These are phyloP conservation scores for Lactifluus echinatus DNA, from an alignment of 768 basidiomycete genomes.

Conservation along the genomic window DNA sequence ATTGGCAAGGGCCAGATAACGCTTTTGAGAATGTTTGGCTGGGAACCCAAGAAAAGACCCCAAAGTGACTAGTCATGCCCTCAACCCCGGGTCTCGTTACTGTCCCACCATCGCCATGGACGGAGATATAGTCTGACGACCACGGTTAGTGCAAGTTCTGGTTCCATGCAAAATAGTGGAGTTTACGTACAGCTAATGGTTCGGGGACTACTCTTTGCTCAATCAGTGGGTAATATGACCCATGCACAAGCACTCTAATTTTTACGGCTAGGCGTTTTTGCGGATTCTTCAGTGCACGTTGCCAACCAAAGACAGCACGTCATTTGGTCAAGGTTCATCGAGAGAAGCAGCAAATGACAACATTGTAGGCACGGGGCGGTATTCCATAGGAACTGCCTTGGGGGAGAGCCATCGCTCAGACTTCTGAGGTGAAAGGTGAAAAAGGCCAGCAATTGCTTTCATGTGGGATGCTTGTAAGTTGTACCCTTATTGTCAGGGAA, in stretches of 20 bases:
- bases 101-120: no score
- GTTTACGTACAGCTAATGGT: not conserved
- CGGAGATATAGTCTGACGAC: not conserved
- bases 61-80: not conserved
- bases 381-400: not conserved
- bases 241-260: not conserved
- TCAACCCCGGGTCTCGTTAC: not conserved
- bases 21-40: not conserved
- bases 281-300: not conserved
- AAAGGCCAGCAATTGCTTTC: not conserved
- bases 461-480: not conserved
- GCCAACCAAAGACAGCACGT: not conserved
- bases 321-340: not conserved
- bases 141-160: not conserved
- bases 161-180: not conserved
- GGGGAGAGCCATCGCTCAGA: not conserved
- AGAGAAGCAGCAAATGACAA: not conserved
- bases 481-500: not conserved
- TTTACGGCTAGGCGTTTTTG: not conserved
- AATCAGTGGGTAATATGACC: no score
- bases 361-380: not conserved
- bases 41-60: not conserved
- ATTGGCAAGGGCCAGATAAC: slow-evolving; percentile 1
- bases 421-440: no score
- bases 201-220: not conserved